phyloP scores from a whole-genome alignment of 805 yeast genomes.

The Spathaspora hagerdaliae region DNA sequence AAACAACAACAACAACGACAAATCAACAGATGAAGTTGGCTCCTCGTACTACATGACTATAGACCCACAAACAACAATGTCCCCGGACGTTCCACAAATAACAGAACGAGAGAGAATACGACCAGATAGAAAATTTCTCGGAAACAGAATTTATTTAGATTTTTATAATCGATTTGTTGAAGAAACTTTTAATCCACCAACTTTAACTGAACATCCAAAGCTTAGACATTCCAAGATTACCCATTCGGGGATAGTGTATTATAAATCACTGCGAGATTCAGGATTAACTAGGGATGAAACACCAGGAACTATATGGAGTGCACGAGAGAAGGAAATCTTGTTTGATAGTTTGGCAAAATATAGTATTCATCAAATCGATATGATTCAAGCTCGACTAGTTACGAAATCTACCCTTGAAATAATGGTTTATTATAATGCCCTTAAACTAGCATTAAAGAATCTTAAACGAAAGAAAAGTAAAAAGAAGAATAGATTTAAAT shows the following conservation, averaged over 20 bases:
- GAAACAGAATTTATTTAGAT: constrained; percentile 18
- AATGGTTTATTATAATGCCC: constrained; percentile 37
- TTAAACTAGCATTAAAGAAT: constrained; percentile 24
- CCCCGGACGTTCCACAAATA: neutral
- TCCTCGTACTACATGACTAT: too few relatives aligned
- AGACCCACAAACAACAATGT: too few relatives aligned
- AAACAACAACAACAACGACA: too few relatives aligned
- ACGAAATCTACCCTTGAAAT: constrained; percentile 44
- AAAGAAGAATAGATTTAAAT: neutral
- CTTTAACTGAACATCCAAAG: neutral
- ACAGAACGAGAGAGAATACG: neutral
- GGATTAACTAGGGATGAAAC: neutral
- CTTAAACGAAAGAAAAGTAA: constrained; percentile 14
- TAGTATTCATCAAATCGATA: constrained; percentile 45
- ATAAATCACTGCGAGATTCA: neutral
- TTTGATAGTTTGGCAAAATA: constrained; percentile 46
- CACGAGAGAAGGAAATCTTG: constrained; percentile 47
- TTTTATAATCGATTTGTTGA: constrained; percentile 26
- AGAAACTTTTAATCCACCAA: constrained; percentile 12
- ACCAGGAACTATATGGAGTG: constrained; percentile 44
- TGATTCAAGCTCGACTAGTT: constrained; percentile 34
- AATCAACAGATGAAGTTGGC: too few relatives aligned
- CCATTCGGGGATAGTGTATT: constrained; percentile 11
- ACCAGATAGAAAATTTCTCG: constrained; percentile 15
- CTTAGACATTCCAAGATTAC: constrained; percentile 11